phyloP scores from a whole-genome alignment of 148 eudicot species.

The Persicaria tinctoria region DNA sequence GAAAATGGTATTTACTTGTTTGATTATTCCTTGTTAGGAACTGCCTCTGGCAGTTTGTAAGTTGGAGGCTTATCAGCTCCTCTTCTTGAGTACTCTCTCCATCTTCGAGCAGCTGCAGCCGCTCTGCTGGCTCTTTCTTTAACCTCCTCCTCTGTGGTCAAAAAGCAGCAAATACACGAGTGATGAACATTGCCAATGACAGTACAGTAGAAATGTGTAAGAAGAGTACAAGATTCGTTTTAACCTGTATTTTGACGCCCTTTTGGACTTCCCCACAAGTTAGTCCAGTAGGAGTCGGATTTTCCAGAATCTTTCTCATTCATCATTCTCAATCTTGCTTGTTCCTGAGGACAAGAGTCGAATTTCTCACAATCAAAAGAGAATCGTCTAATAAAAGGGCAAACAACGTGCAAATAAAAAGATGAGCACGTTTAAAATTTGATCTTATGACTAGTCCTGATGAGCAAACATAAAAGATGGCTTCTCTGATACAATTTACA shows the following conservation, averaged over 20 bases:
- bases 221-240: background rate
- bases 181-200: background rate
- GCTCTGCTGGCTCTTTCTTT: slow-evolving; percentile 74
- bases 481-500: background rate
- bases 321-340: slow-evolving; percentile 80
- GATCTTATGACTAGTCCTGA: background rate
- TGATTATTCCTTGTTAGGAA: slow-evolving; percentile 47
- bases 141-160: slow-evolving; percentile 62
- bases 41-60: slow-evolving; percentile 72
- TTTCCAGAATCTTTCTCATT: slow-evolving; percentile 45
- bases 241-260: slow-evolving; percentile 52
- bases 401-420: too few relatives aligned
- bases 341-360: slow-evolving; percentile 34
- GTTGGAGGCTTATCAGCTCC: slow-evolving; percentile 78
- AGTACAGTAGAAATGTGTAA: background rate
- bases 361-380: background rate
- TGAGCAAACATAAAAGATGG: background rate
- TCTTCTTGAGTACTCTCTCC: slow-evolving; percentile 88
- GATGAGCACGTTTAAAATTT: too few relatives aligned
- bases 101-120: slow-evolving; percentile 92
- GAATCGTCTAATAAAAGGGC: background rate
- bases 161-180: background rate
- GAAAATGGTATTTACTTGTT: slow-evolving; percentile 13
- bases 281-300: slow-evolving; percentile 54
- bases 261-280: slow-evolving; percentile 66